phyloP scores from a whole-genome alignment of 225 moss, liverwort and hornwort genomes.

The Sphagnum contortum region DNA sequence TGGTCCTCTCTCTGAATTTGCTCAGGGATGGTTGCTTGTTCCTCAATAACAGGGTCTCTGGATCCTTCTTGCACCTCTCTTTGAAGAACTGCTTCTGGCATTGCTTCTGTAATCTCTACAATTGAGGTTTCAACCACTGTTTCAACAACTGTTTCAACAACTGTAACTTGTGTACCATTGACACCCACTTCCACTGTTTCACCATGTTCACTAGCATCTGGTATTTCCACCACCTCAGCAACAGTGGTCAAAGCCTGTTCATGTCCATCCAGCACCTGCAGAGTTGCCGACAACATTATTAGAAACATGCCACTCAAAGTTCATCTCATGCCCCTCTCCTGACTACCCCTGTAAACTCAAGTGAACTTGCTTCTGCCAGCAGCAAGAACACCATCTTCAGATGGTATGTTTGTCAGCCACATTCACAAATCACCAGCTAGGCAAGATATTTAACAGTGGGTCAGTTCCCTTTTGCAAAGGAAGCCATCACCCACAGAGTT shows the following conservation, averaged over 20 bases:
- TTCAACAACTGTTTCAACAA: constrained; percentile 4
- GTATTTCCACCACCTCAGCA: constrained; percentile 10
- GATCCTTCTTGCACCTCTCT: constrained; percentile 15
- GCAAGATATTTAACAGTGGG: not conserved
- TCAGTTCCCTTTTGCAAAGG: not conserved
- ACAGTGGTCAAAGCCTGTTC: constrained; percentile 8
- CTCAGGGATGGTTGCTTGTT: constrained; percentile 12
- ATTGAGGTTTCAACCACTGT: constrained; percentile 22
- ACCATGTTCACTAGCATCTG: constrained; percentile 14
- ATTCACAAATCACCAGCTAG: not conserved
- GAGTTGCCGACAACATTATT: not conserved
- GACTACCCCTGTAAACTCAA: not conserved
- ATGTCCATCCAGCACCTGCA: constrained; percentile 19
- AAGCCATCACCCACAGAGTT: not conserved
- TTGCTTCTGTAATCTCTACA: constrained; percentile 17
- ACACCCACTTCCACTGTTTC: constrained; percentile 7
- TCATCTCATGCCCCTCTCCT: no score
- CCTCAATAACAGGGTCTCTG: not conserved
- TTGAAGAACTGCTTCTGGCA: constrained; percentile 16
- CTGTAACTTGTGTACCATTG: not conserved
- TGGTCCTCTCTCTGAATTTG: constrained; percentile 10
- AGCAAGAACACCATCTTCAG: not conserved
- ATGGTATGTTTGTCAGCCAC: not conserved
- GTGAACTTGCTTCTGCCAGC: not conserved
- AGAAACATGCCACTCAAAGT: not conserved